These are phyloP conservation scores for Austroboletus eburneus DNA, from an alignment of 768 basidiomycete genomes.

Conservation along the genomic window DNA sequence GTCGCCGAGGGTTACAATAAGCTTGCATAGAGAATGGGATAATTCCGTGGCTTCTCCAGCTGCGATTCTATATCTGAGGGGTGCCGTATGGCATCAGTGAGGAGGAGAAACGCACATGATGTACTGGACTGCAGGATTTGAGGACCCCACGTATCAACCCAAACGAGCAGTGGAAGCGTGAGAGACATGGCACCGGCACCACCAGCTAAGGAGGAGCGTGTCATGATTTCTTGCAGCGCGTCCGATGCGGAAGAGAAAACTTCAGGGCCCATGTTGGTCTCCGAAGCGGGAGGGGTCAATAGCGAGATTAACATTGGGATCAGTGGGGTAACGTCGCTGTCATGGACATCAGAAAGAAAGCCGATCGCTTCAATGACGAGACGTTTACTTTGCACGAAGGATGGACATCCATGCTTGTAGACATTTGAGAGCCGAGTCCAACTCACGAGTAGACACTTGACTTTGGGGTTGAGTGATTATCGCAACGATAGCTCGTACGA, in stretches of 20 bases:
- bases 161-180: conserved; percentile 83
- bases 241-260: conserved; percentile 65
- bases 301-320: conserved; percentile 59
- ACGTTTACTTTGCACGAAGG: conserved; percentile 60
- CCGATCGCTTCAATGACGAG: background rate
- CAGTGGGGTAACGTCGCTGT: conserved; percentile 66
- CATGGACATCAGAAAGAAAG: conserved; percentile 1
- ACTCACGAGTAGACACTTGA: conserved; percentile 37
- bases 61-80: conserved; percentile 4
- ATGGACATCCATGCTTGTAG: conserved; percentile 79
- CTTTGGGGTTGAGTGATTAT: conserved; percentile 45
- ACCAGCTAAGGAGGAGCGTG: conserved; percentile 66
- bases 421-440: conserved; percentile 71
- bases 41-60: conserved; percentile 42
- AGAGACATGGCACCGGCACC: conserved; percentile 66
- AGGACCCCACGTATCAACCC: conserved; percentile 57
- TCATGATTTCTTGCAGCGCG: conserved; percentile 72
- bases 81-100: background rate
- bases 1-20: conserved; percentile 78
- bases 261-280: conserved; percentile 40
- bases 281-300: conserved; percentile 29
- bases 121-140: conserved; percentile 39
- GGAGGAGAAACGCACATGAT: conserved; percentile 28
- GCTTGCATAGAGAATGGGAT: conserved; percentile 72
- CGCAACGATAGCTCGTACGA: conserved; percentile 60